phyloP scores from a whole-genome alignment of 257 asterid genomes.

The Solanum megistacrolobum region DNA sequence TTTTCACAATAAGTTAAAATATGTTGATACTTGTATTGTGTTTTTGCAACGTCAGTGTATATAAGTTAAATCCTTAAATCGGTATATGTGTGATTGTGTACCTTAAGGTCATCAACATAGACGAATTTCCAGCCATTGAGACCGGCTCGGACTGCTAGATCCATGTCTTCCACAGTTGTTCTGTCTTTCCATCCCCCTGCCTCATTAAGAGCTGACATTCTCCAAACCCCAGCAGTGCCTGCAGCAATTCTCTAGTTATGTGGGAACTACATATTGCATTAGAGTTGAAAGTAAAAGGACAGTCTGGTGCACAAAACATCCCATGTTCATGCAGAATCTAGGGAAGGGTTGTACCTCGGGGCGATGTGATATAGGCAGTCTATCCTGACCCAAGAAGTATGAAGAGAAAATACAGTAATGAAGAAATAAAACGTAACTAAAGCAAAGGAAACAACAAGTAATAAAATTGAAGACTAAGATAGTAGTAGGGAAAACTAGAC shows the following conservation, averaged over 20 bases:
- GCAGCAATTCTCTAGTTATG: neutral
- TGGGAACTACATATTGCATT: neutral
- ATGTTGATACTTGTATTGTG: neutral
- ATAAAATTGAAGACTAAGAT: neutral
- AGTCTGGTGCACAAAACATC: neutral
- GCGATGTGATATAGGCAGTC: fast-evolving
- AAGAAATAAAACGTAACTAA: fast-evolving
- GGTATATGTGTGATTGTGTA: neutral
- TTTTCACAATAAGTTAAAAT: neutral
- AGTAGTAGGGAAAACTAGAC: neutral
- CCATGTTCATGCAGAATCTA: neutral
- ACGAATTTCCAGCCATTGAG: slow-evolving; percentile 88
- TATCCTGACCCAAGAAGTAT: neutral
- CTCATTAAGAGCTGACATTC: slow-evolving; percentile 77
- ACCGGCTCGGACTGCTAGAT: slow-evolving; percentile 86
- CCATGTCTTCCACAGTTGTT: slow-evolving; percentile 96
- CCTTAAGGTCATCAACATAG: slow-evolving; percentile 63
- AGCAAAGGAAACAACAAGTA: neutral
- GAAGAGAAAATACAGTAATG: neutral
- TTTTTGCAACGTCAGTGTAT: neutral
- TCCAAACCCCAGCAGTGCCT: slow-evolving; percentile 98
- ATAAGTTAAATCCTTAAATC: neutral
- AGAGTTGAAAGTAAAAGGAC: neutral
- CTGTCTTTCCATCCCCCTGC: slow-evolving; percentile 99
- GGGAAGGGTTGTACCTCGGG: neutral